Conservation (phyloP, 2,329 filamentous ascomycete species). For the Bertia moriformis region DNA sequence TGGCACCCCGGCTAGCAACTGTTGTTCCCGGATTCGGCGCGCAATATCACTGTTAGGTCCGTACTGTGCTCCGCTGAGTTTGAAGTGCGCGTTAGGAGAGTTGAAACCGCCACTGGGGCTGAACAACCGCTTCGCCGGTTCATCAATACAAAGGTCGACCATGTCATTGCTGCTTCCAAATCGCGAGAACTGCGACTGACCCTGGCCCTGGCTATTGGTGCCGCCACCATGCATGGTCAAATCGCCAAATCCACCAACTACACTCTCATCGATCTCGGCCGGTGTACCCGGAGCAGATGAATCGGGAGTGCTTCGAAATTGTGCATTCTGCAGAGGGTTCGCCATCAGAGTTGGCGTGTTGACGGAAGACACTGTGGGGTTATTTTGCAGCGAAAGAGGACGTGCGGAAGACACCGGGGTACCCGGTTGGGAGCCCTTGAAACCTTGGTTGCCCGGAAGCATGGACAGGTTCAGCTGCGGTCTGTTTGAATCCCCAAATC, state of each 20-base stretch:
- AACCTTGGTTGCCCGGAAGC: constrained; percentile 34
- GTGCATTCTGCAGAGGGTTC: constrained; percentile 38
- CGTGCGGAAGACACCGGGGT: constrained; percentile 66
- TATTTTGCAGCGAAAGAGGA: constrained; percentile 71
- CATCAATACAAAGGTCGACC: constrained; percentile 51
- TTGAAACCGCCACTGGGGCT: constrained; percentile 64
- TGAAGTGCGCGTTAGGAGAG: not conserved
- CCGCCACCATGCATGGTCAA: constrained; percentile 35
- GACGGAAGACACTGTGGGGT: constrained; percentile 90
- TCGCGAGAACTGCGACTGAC: constrained; percentile 13
- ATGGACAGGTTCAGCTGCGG: constrained; percentile 72
- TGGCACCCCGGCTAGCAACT: not conserved
- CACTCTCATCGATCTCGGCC: constrained; percentile 46
- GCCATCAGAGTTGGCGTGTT: constrained; percentile 85
- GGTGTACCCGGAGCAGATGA: constrained; percentile 56
- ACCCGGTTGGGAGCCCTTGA: constrained; percentile 70
- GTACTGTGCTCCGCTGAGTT: not conserved
- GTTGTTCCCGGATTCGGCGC: not conserved
- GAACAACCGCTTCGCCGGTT: constrained; percentile 85
- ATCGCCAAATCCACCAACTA: constrained; percentile 60
- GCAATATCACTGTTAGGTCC: constrained; percentile 1
- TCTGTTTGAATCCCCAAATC: constrained; percentile 21
- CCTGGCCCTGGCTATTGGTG: constrained; percentile 45
- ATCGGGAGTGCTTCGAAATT: constrained; percentile 15
- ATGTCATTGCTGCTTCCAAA: constrained; percentile 17